These are phyloP conservation scores for Pseudogymnoascus sp. DNA, from an alignment of 2,329 filamentous ascomycete genomes.

Conservation along the genomic window DNA sequence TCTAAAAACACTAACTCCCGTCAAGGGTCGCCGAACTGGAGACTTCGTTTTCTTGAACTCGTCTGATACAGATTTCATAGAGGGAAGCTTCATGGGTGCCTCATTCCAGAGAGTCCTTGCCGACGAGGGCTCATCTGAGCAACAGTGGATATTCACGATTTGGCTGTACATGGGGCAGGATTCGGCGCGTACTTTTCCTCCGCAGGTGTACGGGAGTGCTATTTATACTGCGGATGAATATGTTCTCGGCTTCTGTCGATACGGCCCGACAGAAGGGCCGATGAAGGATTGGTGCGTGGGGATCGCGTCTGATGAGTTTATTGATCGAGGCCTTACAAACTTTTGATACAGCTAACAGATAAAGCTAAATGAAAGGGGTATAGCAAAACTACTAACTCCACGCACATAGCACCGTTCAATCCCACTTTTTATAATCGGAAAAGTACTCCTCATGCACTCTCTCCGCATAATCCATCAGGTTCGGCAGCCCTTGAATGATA, in stretches of 20 bases:
- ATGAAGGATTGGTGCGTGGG: conserved; percentile 9
- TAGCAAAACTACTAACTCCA: not conserved
- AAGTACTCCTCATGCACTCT: conserved; percentile 51
- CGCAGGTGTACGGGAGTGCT: not conserved
- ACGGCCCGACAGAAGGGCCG: not conserved
- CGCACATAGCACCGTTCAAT: not conserved
- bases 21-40: not conserved
- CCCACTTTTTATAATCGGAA: conserved; percentile 44
- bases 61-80: not conserved
- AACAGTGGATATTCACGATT: not conserved
- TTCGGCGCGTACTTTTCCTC: not conserved
- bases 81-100: not conserved
- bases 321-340: not conserved
- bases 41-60: not conserved
- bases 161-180: conserved; percentile 6
- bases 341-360: not conserved
- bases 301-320: conserved; percentile 1
- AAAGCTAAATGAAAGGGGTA: not conserved
- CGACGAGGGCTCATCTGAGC: not conserved
- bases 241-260: conserved; percentile 7
- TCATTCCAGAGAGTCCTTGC: not conserved
- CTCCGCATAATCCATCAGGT: conserved; percentile 46
- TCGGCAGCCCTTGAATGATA: conserved; percentile 40
- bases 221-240: not conserved
- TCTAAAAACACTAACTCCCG: not conserved